Evolutionary conservation across 371 early-diverging fungal genomes (phyloP), one percentile per base, ranked within the genome.

Genomic region (Mortierella sp.): DNA sequence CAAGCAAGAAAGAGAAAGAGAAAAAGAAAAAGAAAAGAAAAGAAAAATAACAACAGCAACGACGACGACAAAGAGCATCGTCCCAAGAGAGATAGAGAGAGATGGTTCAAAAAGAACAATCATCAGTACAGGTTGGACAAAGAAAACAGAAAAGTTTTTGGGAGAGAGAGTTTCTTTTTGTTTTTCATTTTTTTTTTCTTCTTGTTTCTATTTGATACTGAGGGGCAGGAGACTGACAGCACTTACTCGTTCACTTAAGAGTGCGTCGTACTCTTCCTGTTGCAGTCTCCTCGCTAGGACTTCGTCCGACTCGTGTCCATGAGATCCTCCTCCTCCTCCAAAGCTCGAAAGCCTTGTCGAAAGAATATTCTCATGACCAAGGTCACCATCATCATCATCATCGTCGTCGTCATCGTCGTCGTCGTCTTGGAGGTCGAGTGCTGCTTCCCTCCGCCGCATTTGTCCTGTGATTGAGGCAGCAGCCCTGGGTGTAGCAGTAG

Each of bases 201-300:
- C n/a, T n/a, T n/a, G n/a, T n/a, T n/a, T n/a, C n/a, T n/a, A n/a
- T n/a, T n/a, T n/a, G 37, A 37, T 37, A 37, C 37, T 37, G 37
- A 37, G 3, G 7, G 68, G 68, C 57, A 48, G 60, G n/a, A 62
- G 68, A 46, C 56, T 55, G 62, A 68, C 53, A 61, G 61, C 56
- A 63, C 70, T 58, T 70, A 70, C 70, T 58, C 70, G 47, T 52
- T 63, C 64, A 26, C 70, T 59, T 60, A 70, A 37, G 53, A 63
- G 50, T 21, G 58, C 60, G 51, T 51, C 47, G 44, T 63, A 70
- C 51, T 70, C 70, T 50, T 70, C 70, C 30, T 63, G 59, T 53
- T 70, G 62, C n/a, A 72, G 64, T 37, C 68, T 44, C 29, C 53
- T 48, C 11, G 70, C 70, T 7, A 70, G 59, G 4, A 52, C 57